Evolutionary conservation across 306 rosid genomes (phyloP), one percentile per base, ranked within the genome.

Genomic region (Prunus campanulata): DNA sequence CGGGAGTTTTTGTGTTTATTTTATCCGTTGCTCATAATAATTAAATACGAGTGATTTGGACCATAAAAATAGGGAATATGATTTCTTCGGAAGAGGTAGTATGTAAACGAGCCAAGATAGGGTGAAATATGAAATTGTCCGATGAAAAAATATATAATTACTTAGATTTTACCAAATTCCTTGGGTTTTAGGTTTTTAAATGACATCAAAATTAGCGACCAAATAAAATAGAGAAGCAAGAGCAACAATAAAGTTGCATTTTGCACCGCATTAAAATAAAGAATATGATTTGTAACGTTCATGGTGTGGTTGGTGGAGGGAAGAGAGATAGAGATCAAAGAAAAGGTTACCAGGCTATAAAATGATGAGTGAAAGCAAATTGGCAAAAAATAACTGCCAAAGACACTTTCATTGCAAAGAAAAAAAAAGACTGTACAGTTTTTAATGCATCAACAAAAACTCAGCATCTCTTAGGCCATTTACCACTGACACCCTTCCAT

Each of bases 391-490:
- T 82, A 91, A 86, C 86, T 80, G 96, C 91, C 94, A 75, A 79
- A 82, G 83, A 91, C 93, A 90, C 85, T 94, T 88, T 83, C 81
- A 80, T 87, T 83, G 88, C 80, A 83, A 91, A 82, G 83, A 81
- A 77, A 78, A 78, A 85, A 85, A 63, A 63, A 2, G 50, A 87
- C 97, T 94, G 93, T 94, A 94, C 97, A 91, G 72, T 85, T 84
- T 85, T 85, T 91, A 77, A 86, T 76, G 86, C 83, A 83, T 82
- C 25, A 66, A 80, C 57, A 74, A 66, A 83, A 86, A 81, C 86
- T 73, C 83, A 71, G 76, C 78, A 82, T 70, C 78, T 78, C 79
- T 77, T 83, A 70, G 80, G 74, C 88, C 90, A 70, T 55, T 80
- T 80, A 62, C 80, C 85, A 82, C 82, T 85, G 82, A 90, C 76